Evolutionary conservation across 2,329 filamentous ascomycete genomes (phyloP).

Genomic region (Tolypocladium ovalisporum): DNA sequence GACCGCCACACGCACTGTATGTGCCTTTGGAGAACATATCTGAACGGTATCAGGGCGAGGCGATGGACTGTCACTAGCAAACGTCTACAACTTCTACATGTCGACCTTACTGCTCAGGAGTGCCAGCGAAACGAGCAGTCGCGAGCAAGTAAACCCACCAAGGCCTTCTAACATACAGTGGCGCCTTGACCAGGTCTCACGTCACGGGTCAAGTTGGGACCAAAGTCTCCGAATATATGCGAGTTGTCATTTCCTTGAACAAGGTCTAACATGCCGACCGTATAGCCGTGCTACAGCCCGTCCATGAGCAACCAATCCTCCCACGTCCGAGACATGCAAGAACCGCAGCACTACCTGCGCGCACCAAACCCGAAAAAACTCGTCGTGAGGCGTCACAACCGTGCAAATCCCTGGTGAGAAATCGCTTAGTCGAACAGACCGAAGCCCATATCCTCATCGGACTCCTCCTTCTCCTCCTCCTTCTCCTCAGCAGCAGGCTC

Average conservation of each 20-base stretch:
- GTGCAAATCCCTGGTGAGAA: constrained; percentile 13
- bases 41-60: not conserved
- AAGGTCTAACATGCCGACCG: constrained; percentile 15
- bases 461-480: constrained; percentile 76
- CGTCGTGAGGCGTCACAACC: constrained; percentile 20
- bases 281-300: constrained; percentile 15
- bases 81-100: not conserved
- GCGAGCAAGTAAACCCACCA: no score
- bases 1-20: not conserved
- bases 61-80: not conserved
- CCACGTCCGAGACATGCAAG: constrained; percentile 18
- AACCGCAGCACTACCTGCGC: constrained; percentile 19
- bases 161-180: not conserved
- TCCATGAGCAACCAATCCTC: constrained; percentile 19
- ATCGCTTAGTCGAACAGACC: constrained; percentile 62
- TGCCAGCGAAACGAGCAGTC: not conserved
- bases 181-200: not conserved
- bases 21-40: not conserved
- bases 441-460: constrained; percentile 68
- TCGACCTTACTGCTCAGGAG: not conserved
- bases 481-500: constrained; percentile 55
- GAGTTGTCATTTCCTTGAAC: constrained; percentile 18
- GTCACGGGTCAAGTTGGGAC: not conserved
- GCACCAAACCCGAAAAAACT: constrained; percentile 22
- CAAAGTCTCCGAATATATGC: constrained; percentile 10